Percentiles rank a stretch among this genome's conserved stretches.
phyloP scores from a whole-genome alignment of 768 basidiomycete genomes.

The Xanthoconium stramineum region DNA sequence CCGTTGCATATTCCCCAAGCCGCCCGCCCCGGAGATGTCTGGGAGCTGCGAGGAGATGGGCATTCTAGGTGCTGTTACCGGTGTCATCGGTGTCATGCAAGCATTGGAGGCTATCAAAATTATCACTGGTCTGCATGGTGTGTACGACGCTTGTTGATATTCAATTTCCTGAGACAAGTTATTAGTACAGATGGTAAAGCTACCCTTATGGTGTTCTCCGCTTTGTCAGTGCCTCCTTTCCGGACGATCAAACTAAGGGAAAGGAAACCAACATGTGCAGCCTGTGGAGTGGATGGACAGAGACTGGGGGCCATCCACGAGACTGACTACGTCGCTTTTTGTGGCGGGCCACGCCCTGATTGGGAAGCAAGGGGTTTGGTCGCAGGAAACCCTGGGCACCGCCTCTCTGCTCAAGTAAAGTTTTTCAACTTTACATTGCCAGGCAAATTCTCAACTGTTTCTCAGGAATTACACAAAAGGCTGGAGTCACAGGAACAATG shows the following conservation, averaged over 20 bases:
- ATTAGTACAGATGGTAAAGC: constrained; percentile 51
- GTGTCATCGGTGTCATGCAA: constrained; percentile 86
- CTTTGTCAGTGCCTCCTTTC: constrained; percentile 67
- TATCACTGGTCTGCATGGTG: constrained; percentile 65
- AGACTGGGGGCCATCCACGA: constrained; percentile 46
- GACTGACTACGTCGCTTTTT: constrained; percentile 83
- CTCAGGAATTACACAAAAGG: constrained; percentile 47
- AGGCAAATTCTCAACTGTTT: neutral
- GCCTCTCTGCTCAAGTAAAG: constrained; percentile 44
- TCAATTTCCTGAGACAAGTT: constrained; percentile 1
- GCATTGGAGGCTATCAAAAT: constrained; percentile 86
- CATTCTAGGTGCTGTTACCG: constrained; percentile 85
- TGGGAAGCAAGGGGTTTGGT: constrained; percentile 57
- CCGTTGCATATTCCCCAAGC: constrained; percentile 86
- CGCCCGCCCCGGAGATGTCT: constrained; percentile 58
- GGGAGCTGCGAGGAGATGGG: constrained; percentile 89
- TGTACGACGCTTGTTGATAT: constrained; percentile 5
- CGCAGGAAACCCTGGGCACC: constrained; percentile 38
- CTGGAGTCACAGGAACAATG: constrained; percentile 30
- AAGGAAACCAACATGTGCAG: constrained; percentile 65
- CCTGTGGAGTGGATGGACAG: constrained; percentile 61
- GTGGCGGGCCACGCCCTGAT: constrained; percentile 69
- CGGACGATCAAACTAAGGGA: constrained; percentile 78
- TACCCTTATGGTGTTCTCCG: constrained; percentile 70
- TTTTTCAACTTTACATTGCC: neutral